Conservation (phyloP, 2,329 filamentous ascomycete genomes). For the Fusarium xylarioides region DNA sequence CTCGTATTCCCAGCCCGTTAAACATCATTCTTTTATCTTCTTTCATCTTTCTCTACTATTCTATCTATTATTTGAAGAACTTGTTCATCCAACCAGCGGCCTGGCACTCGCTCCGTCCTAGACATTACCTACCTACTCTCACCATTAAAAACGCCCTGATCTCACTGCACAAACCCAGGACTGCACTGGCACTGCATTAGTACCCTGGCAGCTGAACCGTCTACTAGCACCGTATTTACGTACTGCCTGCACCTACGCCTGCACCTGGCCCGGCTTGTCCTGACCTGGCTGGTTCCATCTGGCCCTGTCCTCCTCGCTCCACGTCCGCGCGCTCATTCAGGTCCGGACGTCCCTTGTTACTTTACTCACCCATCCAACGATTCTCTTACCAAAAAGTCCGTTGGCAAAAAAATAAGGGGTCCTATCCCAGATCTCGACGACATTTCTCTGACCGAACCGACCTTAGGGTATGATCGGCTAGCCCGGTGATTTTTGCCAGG, state of each 20-base stretch:
- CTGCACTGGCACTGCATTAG: background rate
- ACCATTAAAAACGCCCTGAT: conserved; percentile 35
- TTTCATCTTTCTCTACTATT: background rate
- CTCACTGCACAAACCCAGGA: background rate
- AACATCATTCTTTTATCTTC: conserved; percentile 23
- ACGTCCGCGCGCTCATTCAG: conserved; percentile 30
- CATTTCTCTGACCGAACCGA: conserved; percentile 16
- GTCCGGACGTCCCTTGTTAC: conserved; percentile 36
- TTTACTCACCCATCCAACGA: conserved; percentile 34
- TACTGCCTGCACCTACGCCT: conserved; percentile 10
- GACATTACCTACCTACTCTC: conserved; percentile 35
- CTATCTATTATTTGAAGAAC: background rate
- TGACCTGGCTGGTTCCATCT: conserved; percentile 4
- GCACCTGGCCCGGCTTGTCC: background rate
- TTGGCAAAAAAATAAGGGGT: conserved; percentile 36
- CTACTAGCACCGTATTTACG: conserved; percentile 31
- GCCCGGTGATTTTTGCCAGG: too few species aligned
- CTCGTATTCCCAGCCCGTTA: conserved; percentile 42
- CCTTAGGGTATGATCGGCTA: too few species aligned
- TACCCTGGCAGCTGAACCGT: conserved; percentile 27
- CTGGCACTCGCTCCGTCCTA: conserved; percentile 35
- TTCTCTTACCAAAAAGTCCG: conserved; percentile 28
- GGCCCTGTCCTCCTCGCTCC: conserved; percentile 30
- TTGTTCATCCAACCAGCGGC: conserved; percentile 34
- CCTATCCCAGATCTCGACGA: conserved; percentile 29